These are phyloP conservation scores for Coemansia sp. DNA, from an alignment of 192 early-diverging fungal species.

Conservation along the genomic window DNA sequence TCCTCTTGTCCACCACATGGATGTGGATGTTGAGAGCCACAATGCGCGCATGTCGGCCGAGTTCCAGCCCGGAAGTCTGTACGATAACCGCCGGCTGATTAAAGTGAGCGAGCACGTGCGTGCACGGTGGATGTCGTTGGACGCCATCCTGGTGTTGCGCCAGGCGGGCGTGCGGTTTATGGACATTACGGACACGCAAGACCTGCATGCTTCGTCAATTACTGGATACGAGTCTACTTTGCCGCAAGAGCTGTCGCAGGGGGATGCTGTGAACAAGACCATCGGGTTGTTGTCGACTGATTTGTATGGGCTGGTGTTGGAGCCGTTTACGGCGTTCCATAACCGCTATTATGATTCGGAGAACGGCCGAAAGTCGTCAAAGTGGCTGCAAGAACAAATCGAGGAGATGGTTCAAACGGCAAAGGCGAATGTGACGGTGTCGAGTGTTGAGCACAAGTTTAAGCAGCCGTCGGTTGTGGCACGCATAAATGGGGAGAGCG, in stretches of 20 bases:
- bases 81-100: conserved; percentile 52
- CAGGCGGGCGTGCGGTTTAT: conserved; percentile 72
- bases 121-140: conserved; percentile 60
- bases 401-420: conserved; percentile 34
- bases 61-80: conserved; percentile 35
- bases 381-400: conserved; percentile 69
- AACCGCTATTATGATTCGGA: conserved; percentile 88
- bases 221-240: conserved; percentile 28
- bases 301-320: conserved; percentile 69
- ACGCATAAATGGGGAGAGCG: conserved; percentile 82
- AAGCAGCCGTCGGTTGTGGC: conserved; percentile 81
- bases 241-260: conserved; percentile 57
- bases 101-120: conserved; percentile 56
- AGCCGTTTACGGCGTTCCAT: conserved; percentile 76
- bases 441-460: conserved; percentile 80
- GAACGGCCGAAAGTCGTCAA: conserved; percentile 63
- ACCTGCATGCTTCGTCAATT: conserved; percentile 26
- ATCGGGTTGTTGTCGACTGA: conserved; percentile 63
- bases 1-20: not conserved
- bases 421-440: conserved; percentile 61
- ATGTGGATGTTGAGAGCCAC: no score
- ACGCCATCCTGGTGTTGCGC: conserved; percentile 67
- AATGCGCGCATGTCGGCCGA: conserved; percentile 14
- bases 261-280: conserved; percentile 61
- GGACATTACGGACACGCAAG: conserved; percentile 80